Conservation (phyloP, 441 rosid genomes). For the Eruca vesicaria region DNA sequence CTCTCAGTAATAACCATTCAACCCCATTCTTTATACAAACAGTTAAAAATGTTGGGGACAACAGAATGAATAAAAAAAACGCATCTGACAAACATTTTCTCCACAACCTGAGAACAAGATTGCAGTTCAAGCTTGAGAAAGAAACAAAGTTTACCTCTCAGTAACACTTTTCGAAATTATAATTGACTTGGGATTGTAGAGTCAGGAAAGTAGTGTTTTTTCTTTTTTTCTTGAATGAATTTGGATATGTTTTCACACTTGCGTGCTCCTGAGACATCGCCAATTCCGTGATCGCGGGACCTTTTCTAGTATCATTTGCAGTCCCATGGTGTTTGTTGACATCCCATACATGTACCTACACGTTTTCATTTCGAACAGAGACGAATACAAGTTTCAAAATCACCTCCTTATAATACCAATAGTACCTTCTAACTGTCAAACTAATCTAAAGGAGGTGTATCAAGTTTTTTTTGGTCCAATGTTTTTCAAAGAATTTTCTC, state of each 20-base stretch:
- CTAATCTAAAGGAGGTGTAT: not conserved
- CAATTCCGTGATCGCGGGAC: slow-evolving; percentile 56
- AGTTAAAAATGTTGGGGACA: slow-evolving; percentile 5
- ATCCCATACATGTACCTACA: slow-evolving; percentile 64
- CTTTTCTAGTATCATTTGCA: slow-evolving; percentile 79
- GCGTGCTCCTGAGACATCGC: slow-evolving; percentile 78
- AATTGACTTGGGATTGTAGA: slow-evolving; percentile 5
- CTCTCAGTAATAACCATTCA: not conserved
- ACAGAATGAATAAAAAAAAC: not conserved
- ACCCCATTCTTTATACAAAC: slow-evolving; percentile 24
- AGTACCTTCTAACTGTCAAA: not conserved
- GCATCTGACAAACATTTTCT: not conserved
- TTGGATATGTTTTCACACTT: slow-evolving; percentile 43
- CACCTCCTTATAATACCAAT: not conserved
- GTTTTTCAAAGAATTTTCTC: not conserved
- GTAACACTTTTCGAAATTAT: not conserved
- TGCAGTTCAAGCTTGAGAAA: not conserved
- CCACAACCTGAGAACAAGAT: not conserved
- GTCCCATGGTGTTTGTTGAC: slow-evolving; percentile 60
- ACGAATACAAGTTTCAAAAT: not conserved
- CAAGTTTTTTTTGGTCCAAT: not conserved
- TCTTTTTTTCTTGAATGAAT: slow-evolving; percentile 12
- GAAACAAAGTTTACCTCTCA: not conserved
- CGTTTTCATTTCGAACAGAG: slow-evolving; percentile 6
- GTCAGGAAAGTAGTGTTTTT: slow-evolving; percentile 21